Conservation (phyloP, 768 basidiomycete species). For the Strobilomyces dryophilus region DNA sequence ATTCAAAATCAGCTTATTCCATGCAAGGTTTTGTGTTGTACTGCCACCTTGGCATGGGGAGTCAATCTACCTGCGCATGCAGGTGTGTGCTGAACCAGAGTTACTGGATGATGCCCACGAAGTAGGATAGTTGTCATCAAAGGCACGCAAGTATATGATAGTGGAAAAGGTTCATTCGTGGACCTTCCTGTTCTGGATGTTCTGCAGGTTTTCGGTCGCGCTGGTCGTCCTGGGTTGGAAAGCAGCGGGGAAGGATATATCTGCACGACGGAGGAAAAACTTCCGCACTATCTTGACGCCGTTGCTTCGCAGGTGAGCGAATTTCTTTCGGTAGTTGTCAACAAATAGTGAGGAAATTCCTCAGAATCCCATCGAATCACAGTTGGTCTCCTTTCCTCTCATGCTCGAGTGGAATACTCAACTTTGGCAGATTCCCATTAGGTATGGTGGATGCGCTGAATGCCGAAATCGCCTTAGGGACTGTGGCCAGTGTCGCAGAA, state of each 20-base stretch:
- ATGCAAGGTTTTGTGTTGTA: slow-evolving; percentile 89
- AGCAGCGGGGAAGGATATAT: slow-evolving; percentile 95
- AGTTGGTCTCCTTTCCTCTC: slow-evolving; percentile 43
- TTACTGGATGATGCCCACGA: slow-evolving; percentile 6
- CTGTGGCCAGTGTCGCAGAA: slow-evolving; percentile 82
- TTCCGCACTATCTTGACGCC: slow-evolving; percentile 84
- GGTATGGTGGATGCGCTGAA: slow-evolving; percentile 92
- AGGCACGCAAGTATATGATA: slow-evolving; percentile 96
- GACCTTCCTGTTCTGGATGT: slow-evolving; percentile 95
- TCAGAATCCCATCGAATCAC: slow-evolving; percentile 94
- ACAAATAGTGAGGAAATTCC: neutral
- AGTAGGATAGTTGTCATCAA: slow-evolving; percentile 77
- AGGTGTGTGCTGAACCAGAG: slow-evolving; percentile 42
- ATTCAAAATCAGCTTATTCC: neutral
- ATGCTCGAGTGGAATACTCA: neutral
- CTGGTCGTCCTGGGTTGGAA: slow-evolving; percentile 85
- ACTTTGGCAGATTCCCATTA: slow-evolving; percentile 55
- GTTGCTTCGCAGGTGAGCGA: slow-evolving; percentile 75
- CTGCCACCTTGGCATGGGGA: slow-evolving; percentile 98
- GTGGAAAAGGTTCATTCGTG: slow-evolving; percentile 81
- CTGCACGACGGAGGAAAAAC: slow-evolving; percentile 90
- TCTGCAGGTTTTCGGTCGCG: slow-evolving; percentile 95
- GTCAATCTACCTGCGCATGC: slow-evolving; percentile 99
- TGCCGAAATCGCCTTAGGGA: slow-evolving; percentile 92
- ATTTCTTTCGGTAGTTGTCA: neutral